phyloP scores from a whole-genome alignment of 805 yeast genomes.

The Saturnispora silvae region DNA sequence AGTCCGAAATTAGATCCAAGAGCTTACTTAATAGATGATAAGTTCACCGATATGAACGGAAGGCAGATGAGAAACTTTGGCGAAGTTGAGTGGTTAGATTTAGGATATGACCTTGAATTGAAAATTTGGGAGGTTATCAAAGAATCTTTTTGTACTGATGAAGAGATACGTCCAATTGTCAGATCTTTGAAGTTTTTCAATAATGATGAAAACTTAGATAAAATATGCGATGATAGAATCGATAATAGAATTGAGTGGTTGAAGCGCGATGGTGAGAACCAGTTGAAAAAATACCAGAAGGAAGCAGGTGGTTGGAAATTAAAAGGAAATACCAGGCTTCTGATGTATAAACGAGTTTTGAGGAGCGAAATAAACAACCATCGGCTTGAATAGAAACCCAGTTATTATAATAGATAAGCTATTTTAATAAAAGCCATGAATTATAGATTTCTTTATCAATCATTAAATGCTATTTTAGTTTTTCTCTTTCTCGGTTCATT shows the following conservation, averaged over 20 bases:
- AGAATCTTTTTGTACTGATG: slow-evolving; percentile 17
- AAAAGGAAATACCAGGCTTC: slow-evolving; percentile 5
- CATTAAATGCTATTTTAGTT: not conserved
- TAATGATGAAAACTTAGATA: slow-evolving; percentile 12
- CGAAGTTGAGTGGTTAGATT: slow-evolving; percentile 12
- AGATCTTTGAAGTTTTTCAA: slow-evolving; percentile 16
- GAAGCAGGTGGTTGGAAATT: slow-evolving; percentile 10
- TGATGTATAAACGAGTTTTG: not conserved
- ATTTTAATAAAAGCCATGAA: too few species aligned
- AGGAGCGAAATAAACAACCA: slow-evolving; percentile 1
- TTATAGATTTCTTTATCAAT: not conserved
- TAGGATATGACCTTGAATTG: slow-evolving; percentile 19
- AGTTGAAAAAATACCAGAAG: not conserved
- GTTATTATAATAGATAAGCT: not conserved
- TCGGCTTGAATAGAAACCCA: too few species aligned
- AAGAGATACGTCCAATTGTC: slow-evolving; percentile 2
- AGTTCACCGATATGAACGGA: slow-evolving; percentile 13
- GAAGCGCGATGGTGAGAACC: slow-evolving; percentile 12
- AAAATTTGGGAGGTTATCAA: slow-evolving; percentile 18
- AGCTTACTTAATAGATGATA: slow-evolving; percentile 18
- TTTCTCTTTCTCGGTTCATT: not conserved
- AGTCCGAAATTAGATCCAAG: slow-evolving; percentile 43
- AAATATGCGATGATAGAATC: slow-evolving; percentile 16
- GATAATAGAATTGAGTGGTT: slow-evolving; percentile 20
- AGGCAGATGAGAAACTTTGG: slow-evolving; percentile 21